phyloP scores from a whole-genome alignment of 495 filamentous ascomycete species.

The Pseudoneurospora amorphoporcata region DNA sequence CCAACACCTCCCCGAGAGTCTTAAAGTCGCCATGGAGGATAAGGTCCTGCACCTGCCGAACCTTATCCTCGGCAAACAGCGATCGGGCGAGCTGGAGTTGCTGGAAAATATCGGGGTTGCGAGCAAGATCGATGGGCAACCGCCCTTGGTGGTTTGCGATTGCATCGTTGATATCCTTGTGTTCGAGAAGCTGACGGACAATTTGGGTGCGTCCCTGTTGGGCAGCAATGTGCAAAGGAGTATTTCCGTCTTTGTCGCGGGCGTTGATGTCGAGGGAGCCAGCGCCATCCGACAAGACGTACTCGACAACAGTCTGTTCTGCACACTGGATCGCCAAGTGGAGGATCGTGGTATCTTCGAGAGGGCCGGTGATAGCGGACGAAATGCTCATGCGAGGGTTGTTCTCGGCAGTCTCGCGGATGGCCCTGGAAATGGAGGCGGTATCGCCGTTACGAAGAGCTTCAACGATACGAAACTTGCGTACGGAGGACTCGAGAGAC shows the following conservation, averaged over 20 bases:
- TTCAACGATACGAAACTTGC: constrained; percentile 89
- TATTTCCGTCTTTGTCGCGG: constrained; percentile 86
- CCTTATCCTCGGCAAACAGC: constrained; percentile 77
- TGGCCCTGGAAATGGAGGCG: constrained; percentile 76
- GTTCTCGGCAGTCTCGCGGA: constrained; percentile 53
- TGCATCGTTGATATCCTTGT: constrained; percentile 76
- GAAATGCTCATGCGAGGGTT: constrained; percentile 42
- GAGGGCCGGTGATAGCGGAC: constrained; percentile 36
- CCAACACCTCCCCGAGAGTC: constrained; percentile 62
- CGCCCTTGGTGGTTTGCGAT: constrained; percentile 83
- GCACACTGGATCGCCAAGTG: constrained; percentile 97
- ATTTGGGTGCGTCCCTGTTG: constrained; percentile 68
- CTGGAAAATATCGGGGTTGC: constrained; percentile 90
- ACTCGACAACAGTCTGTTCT: constrained; percentile 91
- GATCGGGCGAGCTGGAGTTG: constrained; percentile 86
- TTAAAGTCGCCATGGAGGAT: constrained; percentile 65
- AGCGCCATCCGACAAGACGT: constrained; percentile 64
- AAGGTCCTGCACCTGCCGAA: constrained; percentile 69
- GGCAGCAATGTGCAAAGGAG: constrained; percentile 80
- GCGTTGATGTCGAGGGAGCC: constrained; percentile 72
- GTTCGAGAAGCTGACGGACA: constrained; percentile 69
- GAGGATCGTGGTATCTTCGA: constrained; percentile 78
- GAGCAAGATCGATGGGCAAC: constrained; percentile 76
- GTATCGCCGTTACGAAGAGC: constrained; percentile 83
- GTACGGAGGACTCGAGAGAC: constrained; percentile 87